These are phyloP conservation scores for Yamadazyma membranifaciens DNA, from an alignment of 1,139 yeast genomes.

Conservation along the genomic window DNA sequence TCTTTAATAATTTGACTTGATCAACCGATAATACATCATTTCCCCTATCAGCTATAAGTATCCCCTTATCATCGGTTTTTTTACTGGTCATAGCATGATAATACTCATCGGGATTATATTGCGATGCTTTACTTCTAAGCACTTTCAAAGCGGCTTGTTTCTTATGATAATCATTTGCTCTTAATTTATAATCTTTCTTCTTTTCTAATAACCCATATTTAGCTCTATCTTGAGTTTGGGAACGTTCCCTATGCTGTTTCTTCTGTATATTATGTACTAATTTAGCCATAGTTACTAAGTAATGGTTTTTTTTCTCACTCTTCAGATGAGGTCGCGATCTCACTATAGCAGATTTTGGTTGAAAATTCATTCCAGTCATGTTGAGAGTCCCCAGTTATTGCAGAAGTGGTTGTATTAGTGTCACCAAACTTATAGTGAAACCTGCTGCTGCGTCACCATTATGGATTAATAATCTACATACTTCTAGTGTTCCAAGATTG, in stretches of 20 bases:
- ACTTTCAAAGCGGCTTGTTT: constrained; percentile 83
- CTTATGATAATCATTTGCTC: constrained; percentile 86
- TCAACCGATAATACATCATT: constrained; percentile 63
- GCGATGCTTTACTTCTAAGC: constrained; percentile 67
- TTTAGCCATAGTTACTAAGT: constrained; percentile 64
- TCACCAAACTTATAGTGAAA: too few species aligned
- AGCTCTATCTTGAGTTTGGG: constrained; percentile 75
- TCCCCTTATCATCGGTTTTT: constrained; percentile 67
- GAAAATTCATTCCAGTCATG: neutral
- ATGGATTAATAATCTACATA: too few species aligned
- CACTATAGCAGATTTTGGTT: too few species aligned
- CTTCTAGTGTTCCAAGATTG: too few species aligned
- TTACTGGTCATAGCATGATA: constrained; percentile 85
- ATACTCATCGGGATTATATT: constrained; percentile 93
- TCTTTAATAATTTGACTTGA: constrained; percentile 77
- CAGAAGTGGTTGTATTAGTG: neutral
- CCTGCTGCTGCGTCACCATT: too few species aligned
- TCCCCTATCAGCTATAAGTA: constrained; percentile 65
- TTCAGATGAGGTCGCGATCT: constrained; percentile 5
- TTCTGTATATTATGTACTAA: constrained; percentile 88
- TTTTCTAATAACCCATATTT: constrained; percentile 85
- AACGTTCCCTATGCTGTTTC: constrained; percentile 92
- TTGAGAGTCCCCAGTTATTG: neutral
- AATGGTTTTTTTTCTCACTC: constrained; percentile 6
- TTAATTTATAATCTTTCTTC: constrained; percentile 87